phyloP scores from a whole-genome alignment of 768 basidiomycete species.

The Scleroderma citrinum region DNA sequence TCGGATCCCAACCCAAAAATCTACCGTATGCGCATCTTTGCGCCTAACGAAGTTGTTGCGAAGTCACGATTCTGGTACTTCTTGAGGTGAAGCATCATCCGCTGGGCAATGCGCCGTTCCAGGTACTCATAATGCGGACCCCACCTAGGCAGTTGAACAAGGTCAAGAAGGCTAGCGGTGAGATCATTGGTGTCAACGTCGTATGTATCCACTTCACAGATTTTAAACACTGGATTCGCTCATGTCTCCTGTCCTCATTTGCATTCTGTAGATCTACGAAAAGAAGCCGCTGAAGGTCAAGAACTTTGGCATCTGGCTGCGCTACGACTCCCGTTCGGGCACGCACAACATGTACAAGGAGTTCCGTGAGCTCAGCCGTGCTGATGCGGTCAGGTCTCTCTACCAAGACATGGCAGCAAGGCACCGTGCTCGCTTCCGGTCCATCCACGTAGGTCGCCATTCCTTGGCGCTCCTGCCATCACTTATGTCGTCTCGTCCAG shows the following conservation, averaged over 20 bases:
- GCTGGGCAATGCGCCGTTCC: background rate
- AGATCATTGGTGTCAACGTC: conserved; percentile 97
- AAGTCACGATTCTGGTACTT: conserved; percentile 99
- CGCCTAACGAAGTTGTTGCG: conserved; percentile 96
- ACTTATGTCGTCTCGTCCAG: conserved; percentile 34
- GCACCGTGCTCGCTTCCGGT: conserved; percentile 98
- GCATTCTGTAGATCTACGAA: conserved; percentile 78
- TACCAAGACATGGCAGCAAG: conserved; percentile 99
- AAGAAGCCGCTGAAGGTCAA: conserved; percentile 98
- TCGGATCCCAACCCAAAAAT: conserved; percentile 93
- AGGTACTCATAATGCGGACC: background rate
- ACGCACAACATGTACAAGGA: conserved; percentile 99
- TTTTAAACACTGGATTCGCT: conserved; percentile 87
- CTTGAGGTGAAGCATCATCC: conserved; percentile 52
- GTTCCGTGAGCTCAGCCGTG: conserved; percentile 92
- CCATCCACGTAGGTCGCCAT: conserved; percentile 74
- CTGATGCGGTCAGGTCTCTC: conserved; percentile 91
- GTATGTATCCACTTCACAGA: conserved; percentile 66
- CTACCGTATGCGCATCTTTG: conserved; percentile 99
- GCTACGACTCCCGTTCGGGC: conserved; percentile 98
- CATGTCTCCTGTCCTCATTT: conserved; percentile 50
- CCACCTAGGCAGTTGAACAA: conserved; percentile 82
- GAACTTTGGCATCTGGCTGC: conserved; percentile 99
- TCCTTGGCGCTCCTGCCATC: background rate
- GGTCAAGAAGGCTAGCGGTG: conserved; percentile 99